phyloP scores from a whole-genome alignment of 2,329 filamentous ascomycete genomes.

The Verticillium isaacii region DNA sequence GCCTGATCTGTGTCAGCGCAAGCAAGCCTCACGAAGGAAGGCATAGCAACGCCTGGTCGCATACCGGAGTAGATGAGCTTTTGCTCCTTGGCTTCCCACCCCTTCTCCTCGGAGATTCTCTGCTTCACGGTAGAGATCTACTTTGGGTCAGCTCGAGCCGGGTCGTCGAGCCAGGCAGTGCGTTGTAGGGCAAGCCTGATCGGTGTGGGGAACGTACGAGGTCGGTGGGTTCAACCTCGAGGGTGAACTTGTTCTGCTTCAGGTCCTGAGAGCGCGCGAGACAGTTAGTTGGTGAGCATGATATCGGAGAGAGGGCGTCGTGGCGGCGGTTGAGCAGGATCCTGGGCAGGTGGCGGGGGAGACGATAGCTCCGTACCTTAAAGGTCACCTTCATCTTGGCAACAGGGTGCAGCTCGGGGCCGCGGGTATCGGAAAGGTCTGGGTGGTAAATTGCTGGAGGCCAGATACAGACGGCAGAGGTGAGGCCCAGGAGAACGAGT shows the following conservation, averaged over 20 bases:
- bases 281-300: neutral
- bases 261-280: conserved; percentile 63
- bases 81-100: conserved; percentile 84
- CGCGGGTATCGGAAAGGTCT: conserved; percentile 6
- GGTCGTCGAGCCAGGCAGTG: neutral
- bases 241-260: conserved; percentile 96
- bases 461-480: neutral
- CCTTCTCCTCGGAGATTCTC: conserved; percentile 87
- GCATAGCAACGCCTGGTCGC: conserved; percentile 17
- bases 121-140: conserved; percentile 89
- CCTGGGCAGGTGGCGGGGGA: neutral
- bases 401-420: conserved; percentile 26
- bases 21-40: conserved; percentile 15
- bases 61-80: conserved; percentile 98
- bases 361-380: conserved; percentile 41
- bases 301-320: neutral
- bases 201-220: conserved; percentile 58
- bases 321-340: conserved; percentile 3
- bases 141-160: conserved; percentile 5
- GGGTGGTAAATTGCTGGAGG: conserved; percentile 5
- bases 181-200: conserved; percentile 13
- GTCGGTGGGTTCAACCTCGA: conserved; percentile 90
- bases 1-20: conserved; percentile 46
- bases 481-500: neutral
- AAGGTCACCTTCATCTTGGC: conserved; percentile 66